Conservation (phyloP, 2,329 filamentous ascomycete genomes). For the Botrytis aclada region DNA sequence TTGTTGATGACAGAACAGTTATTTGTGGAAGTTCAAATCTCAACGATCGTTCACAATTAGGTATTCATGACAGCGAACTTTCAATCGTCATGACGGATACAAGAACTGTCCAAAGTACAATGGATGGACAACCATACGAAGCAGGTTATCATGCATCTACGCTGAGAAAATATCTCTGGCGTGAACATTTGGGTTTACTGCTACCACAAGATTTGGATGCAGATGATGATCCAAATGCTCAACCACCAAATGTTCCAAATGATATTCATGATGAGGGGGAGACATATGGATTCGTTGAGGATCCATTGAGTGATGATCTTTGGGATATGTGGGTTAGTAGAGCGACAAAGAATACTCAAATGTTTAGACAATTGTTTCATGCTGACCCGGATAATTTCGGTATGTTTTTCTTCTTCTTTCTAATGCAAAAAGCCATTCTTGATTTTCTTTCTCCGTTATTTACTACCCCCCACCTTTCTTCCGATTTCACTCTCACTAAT, state of each 20-base stretch:
- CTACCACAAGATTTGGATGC: conserved; percentile 69
- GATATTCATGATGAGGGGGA: conserved; percentile 61
- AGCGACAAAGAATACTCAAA: conserved; percentile 67
- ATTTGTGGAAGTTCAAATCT: conserved; percentile 87
- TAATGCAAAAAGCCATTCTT: no score
- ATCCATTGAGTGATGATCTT: conserved; percentile 65
- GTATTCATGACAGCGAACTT: conserved; percentile 86
- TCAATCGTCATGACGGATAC: conserved; percentile 87
- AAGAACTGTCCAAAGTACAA: conserved; percentile 64
- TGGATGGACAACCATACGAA: conserved; percentile 75
- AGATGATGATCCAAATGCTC: conserved; percentile 66
- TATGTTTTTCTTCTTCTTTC: conserved; percentile 41
- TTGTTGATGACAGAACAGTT: conserved; percentile 81
- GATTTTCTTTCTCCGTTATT: neutral
- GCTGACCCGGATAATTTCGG: conserved; percentile 85
- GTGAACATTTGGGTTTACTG: conserved; percentile 83
- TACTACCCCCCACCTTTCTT: no score
- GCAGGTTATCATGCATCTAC: conserved; percentile 81
- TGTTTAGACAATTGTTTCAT: conserved; percentile 79
- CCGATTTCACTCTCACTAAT: neutral
- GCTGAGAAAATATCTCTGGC: conserved; percentile 78
- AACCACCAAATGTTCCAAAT: conserved; percentile 68
- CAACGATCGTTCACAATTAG: conserved; percentile 86
- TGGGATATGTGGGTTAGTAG: conserved; percentile 66
- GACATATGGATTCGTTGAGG: conserved; percentile 62